Evolutionary conservation across 768 basidiomycete species (phyloP), one percentile per base, ranked within the genome.

Genomic region (Suillus subalutaceus): DNA sequence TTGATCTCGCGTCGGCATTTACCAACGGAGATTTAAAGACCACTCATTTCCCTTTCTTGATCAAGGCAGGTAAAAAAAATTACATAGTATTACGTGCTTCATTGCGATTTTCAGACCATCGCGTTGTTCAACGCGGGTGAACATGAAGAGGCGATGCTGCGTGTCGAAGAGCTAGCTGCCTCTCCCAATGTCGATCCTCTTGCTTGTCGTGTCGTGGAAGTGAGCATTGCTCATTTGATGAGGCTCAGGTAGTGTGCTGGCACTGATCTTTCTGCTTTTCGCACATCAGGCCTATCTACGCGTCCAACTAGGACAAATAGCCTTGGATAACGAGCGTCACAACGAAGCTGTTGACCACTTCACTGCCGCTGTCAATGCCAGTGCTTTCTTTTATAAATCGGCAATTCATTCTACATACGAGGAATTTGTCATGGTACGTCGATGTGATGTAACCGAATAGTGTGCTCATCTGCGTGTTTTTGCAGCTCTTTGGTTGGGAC

Each of bases 401-500:
- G 30, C 18, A 5, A 55, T 55, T 20, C 53, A 55, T 55, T 55
- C 53, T 32, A 35, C 30, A 18, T 55, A 55, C 18, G 53, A 55
- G 9, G 53, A 55, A 32, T 55, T 55, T 35, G 18, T 32, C 18
- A 2, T 55, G 32, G 53, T 55, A 32, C 9, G 53, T 20, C 10
- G 32, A 32, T 20, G 3, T 55, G 53, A 20, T 55, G 9, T 4
- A 32, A 32, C 18, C 5, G 53, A 20, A 18, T 10, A 12, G 46
- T 23, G 6, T 18, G 18, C 53, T 55, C 18, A 55, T 10, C 16
- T 20, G 8, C 3, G 7, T 55, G 30, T 18, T 32, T 55, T 32
- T 12, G 53, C 53, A 55, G 53, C 53, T 55, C 18, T 55, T 55
- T 10, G 53, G 53, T 5, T 55, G 53, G 53, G 53, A 55, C 32